Percentiles rank a stretch among this genome's conserved stretches.
Evolutionary conservation across 1,139 yeast genomes (phyloP).

Genomic region (Tardiomyces depauwii): DNA sequence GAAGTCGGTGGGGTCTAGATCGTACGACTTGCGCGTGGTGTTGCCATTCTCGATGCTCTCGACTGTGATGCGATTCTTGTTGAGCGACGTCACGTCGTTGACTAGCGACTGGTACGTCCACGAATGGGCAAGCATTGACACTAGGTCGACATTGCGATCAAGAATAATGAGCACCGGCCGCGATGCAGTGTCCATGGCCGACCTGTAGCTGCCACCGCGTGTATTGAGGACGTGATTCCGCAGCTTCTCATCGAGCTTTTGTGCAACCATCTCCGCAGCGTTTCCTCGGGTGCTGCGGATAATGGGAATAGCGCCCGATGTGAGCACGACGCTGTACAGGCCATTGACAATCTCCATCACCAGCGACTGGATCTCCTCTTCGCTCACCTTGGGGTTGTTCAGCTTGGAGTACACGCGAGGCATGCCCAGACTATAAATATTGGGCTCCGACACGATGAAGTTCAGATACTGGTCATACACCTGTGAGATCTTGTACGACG

Average conservation of each 20-base stretch:
- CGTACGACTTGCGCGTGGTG: constrained; percentile 46
- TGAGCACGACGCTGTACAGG: constrained; percentile 64
- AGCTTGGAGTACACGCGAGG: constrained; percentile 54
- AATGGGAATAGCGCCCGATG: constrained; percentile 72
- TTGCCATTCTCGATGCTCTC: constrained; percentile 28
- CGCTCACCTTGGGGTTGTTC: constrained; percentile 61
- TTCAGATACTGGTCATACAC: constrained; percentile 90
- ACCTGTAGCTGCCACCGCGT: constrained; percentile 18
- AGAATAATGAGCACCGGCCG: constrained; percentile 70
- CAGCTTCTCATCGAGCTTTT: constrained; percentile 67
- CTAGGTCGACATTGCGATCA: constrained; percentile 82
- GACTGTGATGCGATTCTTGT: constrained; percentile 67
- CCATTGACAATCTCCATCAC: constrained; percentile 72
- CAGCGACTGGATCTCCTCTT: constrained; percentile 56
- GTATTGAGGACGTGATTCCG: constrained; percentile 78
- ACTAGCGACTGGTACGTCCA: constrained; percentile 98
- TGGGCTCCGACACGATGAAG: constrained; percentile 87
- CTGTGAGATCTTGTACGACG: constrained; percentile 63
- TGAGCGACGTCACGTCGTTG: constrained; percentile 76
- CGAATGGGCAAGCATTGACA: constrained; percentile 91
- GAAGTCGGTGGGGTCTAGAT: constrained; percentile 84
- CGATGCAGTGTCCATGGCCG: constrained; percentile 6
- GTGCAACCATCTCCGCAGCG: constrained; percentile 91
- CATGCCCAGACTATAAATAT: constrained; percentile 70
- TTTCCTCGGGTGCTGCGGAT: constrained; percentile 89